Base-by-base conservation (phyloP, 2,329 filamentous ascomycete species). In the Aspergillus tubingensis region DNA sequence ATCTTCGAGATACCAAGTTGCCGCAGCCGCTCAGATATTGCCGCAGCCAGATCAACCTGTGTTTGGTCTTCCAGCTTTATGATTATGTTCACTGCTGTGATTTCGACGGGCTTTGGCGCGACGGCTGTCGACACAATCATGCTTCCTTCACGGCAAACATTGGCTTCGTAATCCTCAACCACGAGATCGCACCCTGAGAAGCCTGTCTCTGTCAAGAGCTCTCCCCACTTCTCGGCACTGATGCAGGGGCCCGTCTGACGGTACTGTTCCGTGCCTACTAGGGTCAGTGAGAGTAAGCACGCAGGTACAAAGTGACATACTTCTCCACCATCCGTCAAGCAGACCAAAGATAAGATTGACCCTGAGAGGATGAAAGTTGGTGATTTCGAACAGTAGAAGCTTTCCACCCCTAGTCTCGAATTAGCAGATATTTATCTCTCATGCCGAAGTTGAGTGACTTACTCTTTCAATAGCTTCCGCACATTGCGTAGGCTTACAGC, bases 161-260 rank as follows among this genome's bases (percentile, higher is more conserved):
- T n/a, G 11, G 64, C 47, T n/a, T 54, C 53, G 39, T 61, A 66
- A 44, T 67, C 65, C 41, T 55, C 30, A 8, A 66, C 13, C n/a
- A 57, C 53, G 10, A 67, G n/a, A 10, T 66, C 65, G 21, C 61
- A 60, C 3, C 65, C 65, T 19, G 62, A 63, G 32, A 66, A 67
- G 7, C 62, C 62, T 6, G 60, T 58, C n/a, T 63, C 43, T 11
- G 27, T 13, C 15, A 67, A 17, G 10, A 59, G 52, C 21, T 53
- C 43, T 8, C 56, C 48, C 63, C 63, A 65, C 19, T 60, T 30
- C 3, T 21, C 44, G 4, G 44, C 23, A 27, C 57, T 52, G 2
- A 62, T 54, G 7, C 61, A 65, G 11, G 61, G 59, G 8, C 60
- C 47, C 2, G 36, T 21, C n/a, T 52, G 48, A 11, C 63, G 62